Base-by-base conservation (phyloP, 805 yeast genomes). In the Spathaspora boniae region DNA sequence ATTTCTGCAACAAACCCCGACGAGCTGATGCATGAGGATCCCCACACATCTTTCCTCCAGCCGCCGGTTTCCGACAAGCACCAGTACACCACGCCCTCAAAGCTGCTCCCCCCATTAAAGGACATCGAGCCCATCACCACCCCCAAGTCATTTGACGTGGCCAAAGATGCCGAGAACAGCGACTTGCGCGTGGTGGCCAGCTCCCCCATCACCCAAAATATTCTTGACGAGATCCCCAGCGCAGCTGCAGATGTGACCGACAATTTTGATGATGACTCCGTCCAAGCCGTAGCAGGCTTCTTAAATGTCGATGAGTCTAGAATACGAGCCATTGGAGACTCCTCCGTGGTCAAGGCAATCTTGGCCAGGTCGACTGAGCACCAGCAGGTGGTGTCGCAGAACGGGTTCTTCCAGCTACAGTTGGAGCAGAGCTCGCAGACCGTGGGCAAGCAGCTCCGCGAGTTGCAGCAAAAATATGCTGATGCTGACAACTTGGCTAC, bases 101-200 rank as follows among this genome's bases (percentile, higher is more conserved):
- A 65, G 41, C 48, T 56, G 18, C 53, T 67, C 20, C 72, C 71
- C 1, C 61, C 72, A 5, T 48, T 67, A 18, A 67, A 67, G 43
- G 71, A 66, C 35, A 66, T 67, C 14, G 72, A 67, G 28, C 43
- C 43, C 11, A 66, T 67, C 14, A 56, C 51, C 6, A 67, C 72
- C 1, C 72, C 72, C 2, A 66, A 65, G 32, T 47, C 62, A 6
- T 66, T 67, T 42, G 44, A 49, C 24, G 72, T 67, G 15, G 72
- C 72, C 14, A 58, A 50, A 41, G 72, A 66, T 38, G 24, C 34
- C n/a, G 38, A 43, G 6, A 26, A 20, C 17, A 33, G 22, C 18
- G 18, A 34, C 16, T 12, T 31, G 2, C 17, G 17, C 4, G 30
- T 30, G 16, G 43, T 40, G 5, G 23, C 34, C 6, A 40, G 51